Evolutionary conservation across 129 eudicot species (phyloP).

Genomic region (Sambucus nigra): DNA sequence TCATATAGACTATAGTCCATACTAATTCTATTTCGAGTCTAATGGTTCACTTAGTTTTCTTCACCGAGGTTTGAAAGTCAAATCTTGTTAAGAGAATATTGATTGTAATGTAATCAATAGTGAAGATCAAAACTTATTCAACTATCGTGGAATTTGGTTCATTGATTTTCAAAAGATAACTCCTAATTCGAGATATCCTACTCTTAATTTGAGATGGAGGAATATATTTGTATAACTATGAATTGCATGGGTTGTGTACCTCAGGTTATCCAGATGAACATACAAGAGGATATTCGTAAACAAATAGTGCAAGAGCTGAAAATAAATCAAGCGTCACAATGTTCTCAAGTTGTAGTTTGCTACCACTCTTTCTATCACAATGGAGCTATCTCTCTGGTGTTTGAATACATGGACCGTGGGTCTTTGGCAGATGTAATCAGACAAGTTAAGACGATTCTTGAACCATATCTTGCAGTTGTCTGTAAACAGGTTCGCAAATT

Average conservation of each 20-base stretch:
- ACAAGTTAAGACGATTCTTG: constrained; percentile 92
- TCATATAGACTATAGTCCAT: too few species aligned
- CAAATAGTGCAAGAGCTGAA: constrained; percentile 97
- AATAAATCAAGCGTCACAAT: constrained; percentile 91
- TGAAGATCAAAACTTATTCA: too few species aligned
- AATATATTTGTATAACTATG: too few species aligned
- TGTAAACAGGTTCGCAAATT: constrained; percentile 73
- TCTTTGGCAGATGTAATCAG: constrained; percentile 77
- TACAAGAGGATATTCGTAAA: constrained; percentile 94
- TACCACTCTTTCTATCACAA: constrained; percentile 93
- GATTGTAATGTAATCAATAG: too few species aligned
- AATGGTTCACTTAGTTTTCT: background rate
- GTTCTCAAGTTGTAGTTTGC: constrained; percentile 81
- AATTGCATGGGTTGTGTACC: constrained; percentile 2
- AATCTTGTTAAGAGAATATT: too few species aligned
- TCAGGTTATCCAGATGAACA: constrained; percentile 98
- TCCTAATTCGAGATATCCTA: too few species aligned
- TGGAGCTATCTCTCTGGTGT: constrained; percentile 84
- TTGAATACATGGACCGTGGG: constrained; percentile 98
- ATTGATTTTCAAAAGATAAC: too few species aligned
- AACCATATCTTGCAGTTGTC: constrained; percentile 96
- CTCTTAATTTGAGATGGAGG: too few species aligned
- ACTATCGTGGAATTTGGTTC: too few species aligned
- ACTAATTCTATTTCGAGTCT: too few species aligned
- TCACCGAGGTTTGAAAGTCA: too few species aligned